Percentiles rank a stretch among this genome's conserved stretches.
Evolutionary conservation across 1,139 yeast genomes (phyloP).

Genomic region (Sugiyamaella xylanicola): DNA sequence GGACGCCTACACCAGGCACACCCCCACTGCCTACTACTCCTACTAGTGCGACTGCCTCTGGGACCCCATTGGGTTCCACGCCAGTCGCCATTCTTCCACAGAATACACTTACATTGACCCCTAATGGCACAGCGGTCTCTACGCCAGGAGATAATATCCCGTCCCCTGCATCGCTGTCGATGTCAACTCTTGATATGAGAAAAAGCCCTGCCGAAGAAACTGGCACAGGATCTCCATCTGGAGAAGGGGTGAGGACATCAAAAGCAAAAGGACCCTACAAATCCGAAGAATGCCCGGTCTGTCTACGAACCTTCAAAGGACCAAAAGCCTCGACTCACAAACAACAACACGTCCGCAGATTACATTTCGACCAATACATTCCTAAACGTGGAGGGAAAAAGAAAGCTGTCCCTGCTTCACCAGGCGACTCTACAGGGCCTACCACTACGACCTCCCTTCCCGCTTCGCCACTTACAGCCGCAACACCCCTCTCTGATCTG

Average conservation of each 20-base stretch:
- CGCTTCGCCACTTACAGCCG: neutral
- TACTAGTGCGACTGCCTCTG: neutral
- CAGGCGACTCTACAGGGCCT: neutral
- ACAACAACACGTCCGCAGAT: slow-evolving; percentile 50
- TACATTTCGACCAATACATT: slow-evolving; percentile 49
- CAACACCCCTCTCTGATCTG: neutral
- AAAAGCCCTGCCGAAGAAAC: slow-evolving; percentile 1
- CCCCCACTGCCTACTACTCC: neutral
- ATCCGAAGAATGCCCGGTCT: slow-evolving; percentile 46
- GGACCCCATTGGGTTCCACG: neutral
- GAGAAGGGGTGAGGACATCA: slow-evolving; percentile 13
- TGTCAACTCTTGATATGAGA: neutral
- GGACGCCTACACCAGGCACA: neutral
- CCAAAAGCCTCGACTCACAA: slow-evolving; percentile 51
- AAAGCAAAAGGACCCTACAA: slow-evolving; percentile 29
- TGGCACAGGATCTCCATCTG: neutral
- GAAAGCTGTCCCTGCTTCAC: slow-evolving; percentile 25
- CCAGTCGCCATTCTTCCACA: neutral
- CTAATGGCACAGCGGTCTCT: neutral
- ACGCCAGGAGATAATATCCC: neutral
- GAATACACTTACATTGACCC: too few relatives aligned
- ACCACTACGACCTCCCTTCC: neutral
- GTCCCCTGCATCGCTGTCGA: neutral
- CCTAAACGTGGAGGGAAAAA: slow-evolving; percentile 51
- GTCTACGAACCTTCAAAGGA: slow-evolving; percentile 49